Conservation (phyloP, 805 yeast species). For the Kazachstania kunashirensis region DNA sequence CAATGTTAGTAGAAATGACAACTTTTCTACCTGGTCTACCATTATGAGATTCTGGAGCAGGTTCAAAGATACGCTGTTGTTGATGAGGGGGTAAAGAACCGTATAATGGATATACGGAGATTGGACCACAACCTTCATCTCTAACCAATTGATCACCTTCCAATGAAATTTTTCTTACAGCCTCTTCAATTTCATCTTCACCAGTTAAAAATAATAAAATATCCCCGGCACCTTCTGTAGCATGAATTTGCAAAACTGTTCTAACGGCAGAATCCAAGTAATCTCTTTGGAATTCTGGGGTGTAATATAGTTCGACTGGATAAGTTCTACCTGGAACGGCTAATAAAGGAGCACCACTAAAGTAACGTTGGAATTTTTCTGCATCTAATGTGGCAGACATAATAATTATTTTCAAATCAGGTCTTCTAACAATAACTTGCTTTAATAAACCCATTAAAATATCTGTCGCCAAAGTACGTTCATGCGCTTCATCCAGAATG, state of each 20-base stretch:
- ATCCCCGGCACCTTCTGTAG: constrained; percentile 92
- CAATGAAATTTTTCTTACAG: constrained; percentile 75
- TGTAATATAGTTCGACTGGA: constrained; percentile 93
- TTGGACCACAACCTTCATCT: constrained; percentile 85
- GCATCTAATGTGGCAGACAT: constrained; percentile 99
- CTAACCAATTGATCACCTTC: constrained; percentile 85
- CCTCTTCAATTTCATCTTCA: constrained; percentile 97
- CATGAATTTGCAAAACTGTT: constrained; percentile 92
- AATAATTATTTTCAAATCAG: constrained; percentile 81
- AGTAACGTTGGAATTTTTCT: constrained; percentile 84
- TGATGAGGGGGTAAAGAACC: constrained; percentile 95
- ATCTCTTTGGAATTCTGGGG: constrained; percentile 94
- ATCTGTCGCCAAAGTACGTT: constrained; percentile 93
- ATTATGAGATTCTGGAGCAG: constrained; percentile 66
- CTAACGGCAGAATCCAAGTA: constrained; percentile 91
- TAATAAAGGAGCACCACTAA: constrained; percentile 82
- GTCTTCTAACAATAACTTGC: constrained; percentile 67
- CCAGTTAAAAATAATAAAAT: constrained; percentile 82
- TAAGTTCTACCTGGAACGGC: constrained; percentile 98
- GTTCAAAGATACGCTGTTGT: constrained; percentile 87
- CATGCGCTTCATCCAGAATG: constrained; percentile 96
- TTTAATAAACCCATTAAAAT: constrained; percentile 90
- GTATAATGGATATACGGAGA: constrained; percentile 83
- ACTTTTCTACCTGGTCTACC: constrained; percentile 95
- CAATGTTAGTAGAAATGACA: constrained; percentile 87